Conservation (phyloP, 768 basidiomycete genomes). For the Lentinula guzmanii region DNA sequence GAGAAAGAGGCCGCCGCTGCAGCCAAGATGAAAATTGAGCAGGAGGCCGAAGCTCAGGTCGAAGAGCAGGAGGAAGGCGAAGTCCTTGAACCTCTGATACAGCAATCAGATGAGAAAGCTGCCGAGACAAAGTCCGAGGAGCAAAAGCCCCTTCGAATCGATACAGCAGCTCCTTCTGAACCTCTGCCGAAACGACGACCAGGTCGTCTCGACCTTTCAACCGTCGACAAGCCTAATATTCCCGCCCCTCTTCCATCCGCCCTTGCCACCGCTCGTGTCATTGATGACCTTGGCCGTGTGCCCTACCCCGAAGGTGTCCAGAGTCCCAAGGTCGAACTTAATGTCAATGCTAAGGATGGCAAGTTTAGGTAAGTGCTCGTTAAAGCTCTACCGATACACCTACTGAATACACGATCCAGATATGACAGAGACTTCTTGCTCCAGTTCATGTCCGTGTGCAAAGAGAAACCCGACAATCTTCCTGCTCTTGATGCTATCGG, state of each 20-base stretch:
- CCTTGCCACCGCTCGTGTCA: constrained; percentile 76
- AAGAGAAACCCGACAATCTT: constrained; percentile 88
- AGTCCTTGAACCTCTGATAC: constrained; percentile 24
- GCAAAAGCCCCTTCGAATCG: constrained; percentile 61
- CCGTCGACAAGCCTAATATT: constrained; percentile 31
- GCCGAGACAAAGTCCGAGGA: constrained; percentile 20
- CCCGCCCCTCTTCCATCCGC: constrained; percentile 53
- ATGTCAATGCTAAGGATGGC: constrained; percentile 75
- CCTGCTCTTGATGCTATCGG: constrained; percentile 90
- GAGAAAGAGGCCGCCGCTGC: constrained; percentile 34
- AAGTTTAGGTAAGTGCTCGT: constrained; percentile 64
- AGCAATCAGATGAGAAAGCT: neutral
- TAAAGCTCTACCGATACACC: neutral
- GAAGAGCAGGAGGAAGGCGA: constrained; percentile 38
- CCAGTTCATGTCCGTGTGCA: constrained; percentile 94
- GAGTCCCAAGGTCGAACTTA: constrained; percentile 82
- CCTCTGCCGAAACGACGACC: constrained; percentile 52
- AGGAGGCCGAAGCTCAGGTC: constrained; percentile 29
- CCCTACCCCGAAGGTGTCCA: constrained; percentile 78
- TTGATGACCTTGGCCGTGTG: constrained; percentile 74
- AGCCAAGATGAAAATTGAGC: constrained; percentile 35
- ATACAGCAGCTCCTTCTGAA: constrained; percentile 39
- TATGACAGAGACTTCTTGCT: constrained; percentile 97
- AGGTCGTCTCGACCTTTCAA: constrained; percentile 66
- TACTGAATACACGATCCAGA: constrained; percentile 29